Percentiles rank a stretch among this genome's conserved stretches.
Conservation (phyloP, 345 rosid genomes). For the Luvunga scandens region DNA sequence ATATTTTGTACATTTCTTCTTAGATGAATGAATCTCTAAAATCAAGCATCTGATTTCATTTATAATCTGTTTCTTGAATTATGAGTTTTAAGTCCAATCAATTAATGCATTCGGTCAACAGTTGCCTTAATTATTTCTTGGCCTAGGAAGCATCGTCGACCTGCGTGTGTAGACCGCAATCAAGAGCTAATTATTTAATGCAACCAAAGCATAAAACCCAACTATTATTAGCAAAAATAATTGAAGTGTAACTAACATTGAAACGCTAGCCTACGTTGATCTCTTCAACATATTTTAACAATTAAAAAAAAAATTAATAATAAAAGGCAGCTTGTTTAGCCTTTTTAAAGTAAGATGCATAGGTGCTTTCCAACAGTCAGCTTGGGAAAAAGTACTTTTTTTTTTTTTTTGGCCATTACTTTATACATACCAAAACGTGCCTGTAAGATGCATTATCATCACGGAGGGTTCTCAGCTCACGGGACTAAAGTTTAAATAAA, state of each 20-base stretch:
- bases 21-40: not conserved
- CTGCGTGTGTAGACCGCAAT: slow-evolving; percentile 18
- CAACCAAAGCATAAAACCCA: not conserved
- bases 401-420: not conserved
- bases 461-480: not conserved
- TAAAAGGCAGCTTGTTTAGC: not conserved
- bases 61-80: not conserved
- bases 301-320: too few species aligned
- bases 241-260: not conserved
- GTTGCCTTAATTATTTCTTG: not conserved
- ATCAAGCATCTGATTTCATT: not conserved
- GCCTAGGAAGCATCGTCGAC: slow-evolving; percentile 2
- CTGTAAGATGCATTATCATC: not conserved
- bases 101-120: not conserved
- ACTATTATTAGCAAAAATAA: not conserved
- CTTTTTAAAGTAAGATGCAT: slow-evolving; percentile 13
- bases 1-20: not conserved
- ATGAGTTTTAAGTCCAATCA: not conserved
- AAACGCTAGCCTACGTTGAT: not conserved
- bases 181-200: not conserved
- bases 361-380: not conserved
- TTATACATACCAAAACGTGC: not conserved
- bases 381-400: not conserved
- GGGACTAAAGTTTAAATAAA: not conserved
- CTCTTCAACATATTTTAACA: not conserved